Base-by-base conservation (phyloP, 1,284 basidiomycete species). In the Melampsora larici-populina region DNA sequence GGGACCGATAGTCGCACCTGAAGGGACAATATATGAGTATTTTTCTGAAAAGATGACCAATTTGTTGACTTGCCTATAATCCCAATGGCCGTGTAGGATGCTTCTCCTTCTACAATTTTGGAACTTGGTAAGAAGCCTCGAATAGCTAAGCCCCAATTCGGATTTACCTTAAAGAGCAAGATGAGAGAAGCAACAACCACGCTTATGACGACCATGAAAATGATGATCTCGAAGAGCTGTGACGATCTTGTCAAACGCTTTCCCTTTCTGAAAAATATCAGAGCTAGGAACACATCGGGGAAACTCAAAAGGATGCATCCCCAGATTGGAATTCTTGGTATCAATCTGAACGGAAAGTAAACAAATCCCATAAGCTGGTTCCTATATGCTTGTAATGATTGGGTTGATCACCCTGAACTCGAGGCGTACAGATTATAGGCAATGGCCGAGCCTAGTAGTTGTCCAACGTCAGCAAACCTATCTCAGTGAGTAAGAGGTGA, bases 1-100 rank as follows among this genome's bases (percentile, higher is more conserved):
- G 17, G 72, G 72, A 40, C 72, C 72, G 51, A 74, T 64, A 31
- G 64, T 66, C 33, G 72, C 62, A 24, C 72, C 72, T 74, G n/a
- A 8, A 51, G n/a, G 33, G 13, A 13, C 11, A 43, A 43, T 43
- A 17, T 13, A 51, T 49, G 26, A 43, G 43, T 49, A 9, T 17
- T 13, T 36, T 26, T 48, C 0, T 33, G 31, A 7, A 65, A 18
- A 46, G 48, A 11, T 40, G 15, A n/a, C 9, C 1, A 24, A 62
- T 21, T 18, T 29, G 17, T 17, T 13, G 29, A 66, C 72, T 33
- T 21, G 66, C 72, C 72, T 48, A 74, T 24, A 11, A 74, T 74
- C 2, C 72, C 72, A n/a, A 74, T 67, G 49, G 64, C 64, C 0
- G 64, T 74, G 17, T 74, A 74, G 13, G 63, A 60, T 26, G 26